phyloP scores from a whole-genome alignment of 139 green algal genomes.

The Tetratostichococcus sp. region DNA sequence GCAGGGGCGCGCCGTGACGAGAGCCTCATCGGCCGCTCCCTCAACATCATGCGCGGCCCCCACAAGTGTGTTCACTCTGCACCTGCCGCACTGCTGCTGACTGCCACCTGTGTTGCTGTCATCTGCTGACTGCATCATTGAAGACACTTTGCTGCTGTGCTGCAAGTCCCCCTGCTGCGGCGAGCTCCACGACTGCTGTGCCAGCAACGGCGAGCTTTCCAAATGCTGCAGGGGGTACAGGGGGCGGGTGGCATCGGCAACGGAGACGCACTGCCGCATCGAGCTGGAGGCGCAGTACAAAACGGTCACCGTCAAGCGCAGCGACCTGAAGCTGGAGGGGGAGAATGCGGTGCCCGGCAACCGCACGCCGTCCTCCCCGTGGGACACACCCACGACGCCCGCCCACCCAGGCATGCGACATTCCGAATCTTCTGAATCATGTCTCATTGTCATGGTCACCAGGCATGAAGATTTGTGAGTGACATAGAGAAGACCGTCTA shows the following conservation, averaged over 20 bases:
- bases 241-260: constrained; percentile 76
- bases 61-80: constrained; percentile 34
- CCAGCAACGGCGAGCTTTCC: no score
- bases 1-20: constrained; percentile 22
- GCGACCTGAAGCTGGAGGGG: constrained; percentile 31
- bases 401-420: no score
- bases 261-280: constrained; percentile 66
- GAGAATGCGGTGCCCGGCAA: constrained; percentile 1
- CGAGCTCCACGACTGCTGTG: no score
- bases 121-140: no score
- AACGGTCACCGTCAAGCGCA: constrained; percentile 65
- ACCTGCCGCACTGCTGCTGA: background rate
- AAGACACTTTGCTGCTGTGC: no score
- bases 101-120: no score
- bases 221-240: constrained; percentile 79
- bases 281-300: constrained; percentile 88
- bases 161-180: no score
- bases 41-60: constrained; percentile 55
- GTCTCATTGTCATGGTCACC: no score
- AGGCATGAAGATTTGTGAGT: no score
- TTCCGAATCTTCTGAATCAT: no score
- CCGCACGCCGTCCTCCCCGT: background rate
- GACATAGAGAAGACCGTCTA: no score
- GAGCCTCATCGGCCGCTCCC: constrained; percentile 36
- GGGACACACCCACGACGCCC: background rate